Percentiles rank a stretch among this genome's conserved stretches.
These are phyloP conservation scores for Elongisporangium prolatum DNA, from an alignment of 352 stramenopile species.

Conservation along the genomic window DNA sequence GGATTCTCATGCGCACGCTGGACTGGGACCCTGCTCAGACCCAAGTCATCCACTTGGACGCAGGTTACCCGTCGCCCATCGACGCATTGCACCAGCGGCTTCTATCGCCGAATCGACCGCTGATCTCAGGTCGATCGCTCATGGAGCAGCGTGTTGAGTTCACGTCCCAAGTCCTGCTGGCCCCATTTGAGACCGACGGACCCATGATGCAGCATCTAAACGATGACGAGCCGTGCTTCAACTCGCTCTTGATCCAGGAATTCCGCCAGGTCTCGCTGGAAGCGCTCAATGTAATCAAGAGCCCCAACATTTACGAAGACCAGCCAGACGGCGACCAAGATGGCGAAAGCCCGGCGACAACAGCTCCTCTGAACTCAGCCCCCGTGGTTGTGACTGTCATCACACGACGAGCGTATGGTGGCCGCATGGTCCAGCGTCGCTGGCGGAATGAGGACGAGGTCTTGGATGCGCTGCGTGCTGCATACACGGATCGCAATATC, in stretches of 20 bases:
- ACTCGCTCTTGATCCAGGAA: constrained; percentile 38
- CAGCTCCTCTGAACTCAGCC: constrained; percentile 6
- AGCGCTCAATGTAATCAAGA: constrained; percentile 6
- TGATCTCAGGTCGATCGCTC: constrained; percentile 7
- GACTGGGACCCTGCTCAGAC: constrained; percentile 2
- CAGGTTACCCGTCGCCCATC: constrained; percentile 9
- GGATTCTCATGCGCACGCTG: constrained; percentile 9
- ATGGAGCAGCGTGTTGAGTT: constrained; percentile 10
- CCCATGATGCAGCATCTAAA: constrained; percentile 73
- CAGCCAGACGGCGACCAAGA: constrained; percentile 3
- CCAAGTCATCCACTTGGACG: constrained; percentile 23
- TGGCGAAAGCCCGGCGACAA: constrained; percentile 1
- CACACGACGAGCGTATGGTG: constrained; percentile 39
- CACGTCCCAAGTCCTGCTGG: constrained; percentile 26
- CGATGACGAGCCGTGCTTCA: constrained; percentile 48
- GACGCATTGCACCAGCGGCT: constrained; percentile 18
- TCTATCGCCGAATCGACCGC: constrained; percentile 6
- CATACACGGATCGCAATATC: constrained; percentile 25
- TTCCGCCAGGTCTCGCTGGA: constrained; percentile 34
- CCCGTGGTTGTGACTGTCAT: constrained; percentile 45
- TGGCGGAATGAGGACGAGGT: constrained; percentile 69
- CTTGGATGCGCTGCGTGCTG: constrained; percentile 26
- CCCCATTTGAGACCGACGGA: constrained; percentile 43
- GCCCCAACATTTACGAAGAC: constrained; percentile 14
- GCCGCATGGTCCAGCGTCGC: constrained; percentile 48